Conservation (phyloP, 2,329 filamentous ascomycete genomes). For the Cercospora sp. region DNA sequence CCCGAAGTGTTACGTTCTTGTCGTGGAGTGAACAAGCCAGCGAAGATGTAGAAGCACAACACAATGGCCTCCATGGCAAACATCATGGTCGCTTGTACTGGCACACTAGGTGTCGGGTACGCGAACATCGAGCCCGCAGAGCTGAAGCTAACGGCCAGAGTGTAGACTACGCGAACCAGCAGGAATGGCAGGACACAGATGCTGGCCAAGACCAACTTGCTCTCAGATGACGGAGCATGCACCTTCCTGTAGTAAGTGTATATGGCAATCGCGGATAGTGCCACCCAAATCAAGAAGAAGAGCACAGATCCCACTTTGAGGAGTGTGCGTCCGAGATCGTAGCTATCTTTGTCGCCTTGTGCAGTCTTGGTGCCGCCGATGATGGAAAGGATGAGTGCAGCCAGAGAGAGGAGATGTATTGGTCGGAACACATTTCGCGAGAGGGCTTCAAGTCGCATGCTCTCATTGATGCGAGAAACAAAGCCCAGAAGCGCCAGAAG, state of each 20-base stretch:
- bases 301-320: slow-evolving; percentile 27
- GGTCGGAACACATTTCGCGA: slow-evolving; percentile 22
- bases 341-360: slow-evolving; percentile 2
- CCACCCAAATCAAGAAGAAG: slow-evolving; percentile 28
- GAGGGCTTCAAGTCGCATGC: slow-evolving; percentile 23
- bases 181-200: slow-evolving; percentile 33
- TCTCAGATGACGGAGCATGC: slow-evolving; percentile 19
- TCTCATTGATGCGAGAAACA: slow-evolving; percentile 27
- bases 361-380: slow-evolving; percentile 27
- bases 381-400: slow-evolving; percentile 32
- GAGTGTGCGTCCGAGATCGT: slow-evolving; percentile 21
- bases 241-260: slow-evolving; percentile 13
- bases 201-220: slow-evolving; percentile 28
- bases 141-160: slow-evolving; percentile 27
- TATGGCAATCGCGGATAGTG: slow-evolving; percentile 18
- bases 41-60: slow-evolving; percentile 25
- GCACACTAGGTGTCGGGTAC: slow-evolving; percentile 23
- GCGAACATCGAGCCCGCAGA: slow-evolving; percentile 27
- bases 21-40: slow-evolving; percentile 29
- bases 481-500: slow-evolving; percentile 32
- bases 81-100: slow-evolving; percentile 31
- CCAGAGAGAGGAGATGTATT: slow-evolving; percentile 28
- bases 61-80: slow-evolving; percentile 33
- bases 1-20: background rate
- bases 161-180: slow-evolving; percentile 42